Conservation (phyloP, 129 eudicot genomes). For the Smallanthus sonchifolius region DNA sequence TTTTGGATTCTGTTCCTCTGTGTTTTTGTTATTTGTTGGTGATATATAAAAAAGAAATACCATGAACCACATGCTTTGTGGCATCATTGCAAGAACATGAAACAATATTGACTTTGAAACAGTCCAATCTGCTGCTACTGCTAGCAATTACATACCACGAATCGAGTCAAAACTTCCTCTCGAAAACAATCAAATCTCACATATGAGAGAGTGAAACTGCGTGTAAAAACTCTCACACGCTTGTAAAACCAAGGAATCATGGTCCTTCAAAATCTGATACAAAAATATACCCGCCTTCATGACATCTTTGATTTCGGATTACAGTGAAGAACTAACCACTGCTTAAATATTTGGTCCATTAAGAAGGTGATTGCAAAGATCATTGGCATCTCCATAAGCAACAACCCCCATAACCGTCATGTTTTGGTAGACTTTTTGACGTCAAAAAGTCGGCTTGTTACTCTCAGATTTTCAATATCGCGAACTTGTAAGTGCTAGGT, state of each 20-base stretch:
- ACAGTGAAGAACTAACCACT: conserved; percentile 3
- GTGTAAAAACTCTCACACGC: conserved; percentile 4
- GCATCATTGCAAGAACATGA: neutral
- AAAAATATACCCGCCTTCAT: neutral
- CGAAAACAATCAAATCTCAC: neutral
- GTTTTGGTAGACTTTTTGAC: conserved; percentile 1
- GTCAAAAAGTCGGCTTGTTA: conserved; percentile 11
- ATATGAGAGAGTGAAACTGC: neutral
- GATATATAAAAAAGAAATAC: neutral
- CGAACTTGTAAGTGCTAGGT: neutral
- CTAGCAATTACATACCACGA: conserved; percentile 11
- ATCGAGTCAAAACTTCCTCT: neutral
- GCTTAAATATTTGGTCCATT: neutral
- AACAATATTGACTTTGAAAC: neutral
- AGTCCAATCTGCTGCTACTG: neutral
- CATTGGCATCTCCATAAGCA: conserved; percentile 83
- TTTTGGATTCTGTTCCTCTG: neutral
- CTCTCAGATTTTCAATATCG: neutral
- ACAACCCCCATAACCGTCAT: conserved; percentile 87
- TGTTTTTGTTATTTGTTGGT: neutral
- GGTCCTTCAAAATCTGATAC: neutral
- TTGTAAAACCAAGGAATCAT: neutral
- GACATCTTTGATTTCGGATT: neutral
- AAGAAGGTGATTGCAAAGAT: conserved; percentile 1
- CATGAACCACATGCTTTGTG: neutral